Evolutionary conservation across 768 basidiomycete species (phyloP), one percentile per base, ranked within the genome.

Genomic region (Boletus tomentosulus): DNA sequence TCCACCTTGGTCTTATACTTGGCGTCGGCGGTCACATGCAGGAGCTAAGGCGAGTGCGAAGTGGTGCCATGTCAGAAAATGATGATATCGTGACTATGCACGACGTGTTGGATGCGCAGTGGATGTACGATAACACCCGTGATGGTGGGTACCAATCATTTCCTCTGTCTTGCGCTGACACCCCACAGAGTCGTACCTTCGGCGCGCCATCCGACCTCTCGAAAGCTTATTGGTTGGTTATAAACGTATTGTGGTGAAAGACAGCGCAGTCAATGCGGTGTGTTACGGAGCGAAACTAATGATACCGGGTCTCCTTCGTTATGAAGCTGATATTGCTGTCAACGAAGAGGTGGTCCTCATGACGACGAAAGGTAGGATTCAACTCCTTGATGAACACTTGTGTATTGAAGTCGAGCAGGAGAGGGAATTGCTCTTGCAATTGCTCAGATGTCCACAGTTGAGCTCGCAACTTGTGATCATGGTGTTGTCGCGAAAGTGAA

Each of bases 21-120:
- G 97, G 97, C 57, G 96, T 98, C 28, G 97, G 97, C 24, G 97
- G 95, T n/a, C 97, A 99, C 72, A 99, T 99, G 97, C 96, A 99
- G 74, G 97, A 99, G 71, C 80, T 99, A 54, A 81, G 97, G 62
- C 78, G 97, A 63, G 96, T 98, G 13, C 78, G 97, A 59, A 92
- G 88, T 67, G 97, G 97, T 64, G 96, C 95, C 46, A 87, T 98
- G 83, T 91, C 89, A 46, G 97, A 99, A 76, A 94, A 92, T 68
- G 96, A 98, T 67, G 94, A 94, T 62, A 93, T 98, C 65, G 97
- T 98, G 56, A 95, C 96, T 22, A 99, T 99, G 97, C 97, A 99
- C 73, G 97, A 99, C 69, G 96, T 99, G 28, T 75, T 99, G 74
- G 97, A 99, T 71, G 97, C 97, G 12, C 97, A 98, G 65, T 99